Percentiles rank a stretch among this genome's conserved stretches.
phyloP scores from a whole-genome alignment of 23 red algal species.

The Gracilaria gracilis region DNA sequence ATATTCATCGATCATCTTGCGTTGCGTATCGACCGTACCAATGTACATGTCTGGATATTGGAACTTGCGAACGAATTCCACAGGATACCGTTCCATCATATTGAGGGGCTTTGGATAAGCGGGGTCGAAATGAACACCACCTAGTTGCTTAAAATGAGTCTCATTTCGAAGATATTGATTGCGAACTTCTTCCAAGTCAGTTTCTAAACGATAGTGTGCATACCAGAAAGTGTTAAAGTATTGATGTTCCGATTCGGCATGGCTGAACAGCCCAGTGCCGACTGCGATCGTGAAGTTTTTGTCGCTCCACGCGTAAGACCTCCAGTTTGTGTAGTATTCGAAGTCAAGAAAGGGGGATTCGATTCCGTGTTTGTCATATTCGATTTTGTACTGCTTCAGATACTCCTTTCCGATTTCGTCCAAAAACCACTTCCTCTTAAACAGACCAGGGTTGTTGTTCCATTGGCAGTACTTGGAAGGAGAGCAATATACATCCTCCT shows the following conservation, averaged over 20 bases:
- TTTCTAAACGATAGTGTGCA: slow-evolving; percentile 48
- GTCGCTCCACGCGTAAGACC: slow-evolving; percentile 53
- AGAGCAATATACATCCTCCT: slow-evolving; percentile 64
- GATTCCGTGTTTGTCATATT: slow-evolving; percentile 52
- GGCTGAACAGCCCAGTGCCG: slow-evolving; percentile 72
- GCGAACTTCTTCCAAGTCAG: slow-evolving; percentile 62
- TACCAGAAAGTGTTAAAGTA: slow-evolving; percentile 82
- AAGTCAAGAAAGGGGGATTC: slow-evolving; percentile 73
- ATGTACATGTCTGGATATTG: slow-evolving; percentile 43
- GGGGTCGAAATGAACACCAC: slow-evolving; percentile 72
- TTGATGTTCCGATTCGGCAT: slow-evolving; percentile 56
- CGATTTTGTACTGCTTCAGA: slow-evolving; percentile 66
- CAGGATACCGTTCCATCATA: slow-evolving; percentile 70
- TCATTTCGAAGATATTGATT: slow-evolving; percentile 61
- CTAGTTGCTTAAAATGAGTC: slow-evolving; percentile 57
- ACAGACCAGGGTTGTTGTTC: slow-evolving; percentile 81
- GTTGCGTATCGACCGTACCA: slow-evolving; percentile 42
- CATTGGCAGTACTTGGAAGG: slow-evolving; percentile 73
- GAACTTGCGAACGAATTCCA: slow-evolving; percentile 72
- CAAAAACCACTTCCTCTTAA: slow-evolving; percentile 73
- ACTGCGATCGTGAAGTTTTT: slow-evolving; percentile 71
- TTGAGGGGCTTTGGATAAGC: not conserved
- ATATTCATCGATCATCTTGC: slow-evolving; percentile 51
- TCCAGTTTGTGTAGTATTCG: slow-evolving; percentile 84
- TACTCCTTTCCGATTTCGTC: slow-evolving; percentile 50